Evolutionary conservation across 352 stramenopile genomes (phyloP).

Genomic region (Globisporangium parvum): DNA sequence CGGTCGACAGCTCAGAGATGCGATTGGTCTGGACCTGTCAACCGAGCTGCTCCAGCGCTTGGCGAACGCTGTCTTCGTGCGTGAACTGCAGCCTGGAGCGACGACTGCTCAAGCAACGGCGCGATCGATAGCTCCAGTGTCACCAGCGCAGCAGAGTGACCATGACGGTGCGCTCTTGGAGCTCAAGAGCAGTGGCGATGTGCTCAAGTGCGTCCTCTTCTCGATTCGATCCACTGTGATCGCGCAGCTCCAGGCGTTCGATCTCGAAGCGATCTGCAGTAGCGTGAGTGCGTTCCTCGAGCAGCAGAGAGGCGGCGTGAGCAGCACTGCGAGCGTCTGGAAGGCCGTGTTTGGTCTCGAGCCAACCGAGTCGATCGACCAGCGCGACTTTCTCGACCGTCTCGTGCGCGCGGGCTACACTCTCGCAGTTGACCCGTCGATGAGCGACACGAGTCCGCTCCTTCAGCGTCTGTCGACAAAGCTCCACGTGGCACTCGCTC

Average conservation of each 20-base stretch:
- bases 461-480: constrained; percentile 25
- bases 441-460: neutral
- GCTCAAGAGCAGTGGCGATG: constrained; percentile 30
- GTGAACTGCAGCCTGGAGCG: constrained; percentile 20
- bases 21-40: constrained; percentile 18
- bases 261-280: constrained; percentile 21
- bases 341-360: constrained; percentile 33
- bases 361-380: constrained; percentile 21
- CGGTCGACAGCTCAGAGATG: constrained; percentile 24
- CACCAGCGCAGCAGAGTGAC: neutral
- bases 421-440: neutral
- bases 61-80: constrained; percentile 33
- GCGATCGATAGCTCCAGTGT: neutral
- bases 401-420: constrained; percentile 34
- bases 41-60: constrained; percentile 32
- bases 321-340: constrained; percentile 35
- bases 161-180: constrained; percentile 24
- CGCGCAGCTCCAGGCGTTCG: constrained; percentile 26
- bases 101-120: neutral
- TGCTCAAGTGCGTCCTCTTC: constrained; percentile 22
- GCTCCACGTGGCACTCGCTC: constrained; percentile 28
- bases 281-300: constrained; percentile 30
- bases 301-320: constrained; percentile 19
- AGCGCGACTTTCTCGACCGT: constrained; percentile 39
- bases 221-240: constrained; percentile 13